Evolutionary conservation across 352 stramenopile species (phyloP).

Genomic region (Globisporangium lucens): DNA sequence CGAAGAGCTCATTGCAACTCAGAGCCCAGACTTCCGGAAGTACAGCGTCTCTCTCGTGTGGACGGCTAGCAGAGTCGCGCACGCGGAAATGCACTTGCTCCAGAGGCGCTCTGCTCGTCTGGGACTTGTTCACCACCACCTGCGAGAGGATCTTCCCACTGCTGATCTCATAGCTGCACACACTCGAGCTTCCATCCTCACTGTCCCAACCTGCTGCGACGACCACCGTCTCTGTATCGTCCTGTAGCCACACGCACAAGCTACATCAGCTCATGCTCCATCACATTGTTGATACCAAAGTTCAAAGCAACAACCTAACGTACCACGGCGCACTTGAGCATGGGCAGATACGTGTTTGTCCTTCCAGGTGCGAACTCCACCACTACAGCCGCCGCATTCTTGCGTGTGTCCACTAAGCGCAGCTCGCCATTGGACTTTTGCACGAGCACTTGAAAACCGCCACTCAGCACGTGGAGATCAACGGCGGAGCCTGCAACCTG

Average conservation of each 20-base stretch:
- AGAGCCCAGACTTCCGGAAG: conserved; percentile 40
- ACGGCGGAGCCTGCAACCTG: conserved; percentile 20
- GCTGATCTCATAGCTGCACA: conserved; percentile 32
- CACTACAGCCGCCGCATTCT: conserved; percentile 25
- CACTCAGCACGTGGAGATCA: conserved; percentile 39
- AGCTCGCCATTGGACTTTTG: conserved; percentile 49
- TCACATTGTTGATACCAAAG: not conserved
- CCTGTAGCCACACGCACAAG: conserved; percentile 13
- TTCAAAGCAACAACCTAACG: conserved; percentile 5
- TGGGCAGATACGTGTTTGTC: conserved; percentile 28
- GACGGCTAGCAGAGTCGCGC: conserved; percentile 4
- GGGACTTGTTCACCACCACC: conserved; percentile 20
- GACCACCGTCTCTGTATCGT: conserved; percentile 30
- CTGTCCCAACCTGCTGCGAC: conserved; percentile 19
- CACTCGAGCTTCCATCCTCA: conserved; percentile 16
- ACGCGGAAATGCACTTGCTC: conserved; percentile 37
- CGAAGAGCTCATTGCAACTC: conserved; percentile 35
- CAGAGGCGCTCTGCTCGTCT: conserved; percentile 11
- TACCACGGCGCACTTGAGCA: conserved; percentile 31
- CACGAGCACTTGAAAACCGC: conserved; percentile 34
- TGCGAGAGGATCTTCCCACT: conserved; percentile 20
- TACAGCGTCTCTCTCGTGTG: conserved; percentile 11
- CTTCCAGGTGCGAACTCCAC: conserved; percentile 30
- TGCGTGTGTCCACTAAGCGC: conserved; percentile 44
- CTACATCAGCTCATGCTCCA: not conserved